Percentiles rank a stretch among this genome's conserved stretches.
Evolutionary conservation across 1,139 yeast genomes (phyloP).

Genomic region (Kurtzmaniella quercitrusa): DNA sequence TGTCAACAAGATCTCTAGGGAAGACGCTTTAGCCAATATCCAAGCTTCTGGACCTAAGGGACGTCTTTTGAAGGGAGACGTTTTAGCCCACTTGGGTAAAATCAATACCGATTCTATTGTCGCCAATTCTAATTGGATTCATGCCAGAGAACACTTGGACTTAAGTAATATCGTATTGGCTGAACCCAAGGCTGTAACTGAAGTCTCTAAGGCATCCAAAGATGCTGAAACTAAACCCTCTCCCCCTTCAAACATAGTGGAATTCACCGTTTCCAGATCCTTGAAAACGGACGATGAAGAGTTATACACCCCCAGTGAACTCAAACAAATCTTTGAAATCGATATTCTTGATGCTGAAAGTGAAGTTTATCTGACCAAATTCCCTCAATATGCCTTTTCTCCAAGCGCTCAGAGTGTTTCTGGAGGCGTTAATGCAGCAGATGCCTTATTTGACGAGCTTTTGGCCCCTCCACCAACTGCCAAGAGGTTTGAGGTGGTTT

Average conservation of each 20-base stretch:
- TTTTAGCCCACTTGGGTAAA: conserved; percentile 74
- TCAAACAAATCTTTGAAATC: conserved; percentile 10
- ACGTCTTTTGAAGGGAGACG: conserved; percentile 84
- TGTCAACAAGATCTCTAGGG: conserved; percentile 55
- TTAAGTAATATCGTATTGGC: conserved; percentile 64
- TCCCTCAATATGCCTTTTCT: conserved; percentile 43
- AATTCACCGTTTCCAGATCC: conserved; percentile 1
- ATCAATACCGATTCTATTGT: conserved; percentile 54
- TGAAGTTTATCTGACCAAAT: conserved; percentile 38
- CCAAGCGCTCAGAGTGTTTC: conserved; percentile 24
- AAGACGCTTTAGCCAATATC: conserved; percentile 68
- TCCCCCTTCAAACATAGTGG: conserved; percentile 24
- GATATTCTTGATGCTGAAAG: conserved; percentile 21
- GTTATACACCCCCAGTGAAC: conserved; percentile 12
- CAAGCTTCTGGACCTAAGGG: conserved; percentile 89
- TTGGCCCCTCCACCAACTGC: conserved; percentile 54
- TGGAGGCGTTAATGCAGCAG: conserved; percentile 15
- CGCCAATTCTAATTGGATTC: conserved; percentile 52
- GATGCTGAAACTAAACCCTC: conserved; percentile 16
- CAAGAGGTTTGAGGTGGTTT: conserved; percentile 50
- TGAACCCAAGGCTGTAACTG: conserved; percentile 25
- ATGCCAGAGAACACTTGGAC: conserved; percentile 64
- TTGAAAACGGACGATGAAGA: conserved; percentile 19
- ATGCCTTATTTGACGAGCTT: conserved; percentile 65
- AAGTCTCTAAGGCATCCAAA: conserved; percentile 12